Evolutionary conservation across 202 grass and related monocot species (phyloP).

Genomic region (Zizania palustris): DNA sequence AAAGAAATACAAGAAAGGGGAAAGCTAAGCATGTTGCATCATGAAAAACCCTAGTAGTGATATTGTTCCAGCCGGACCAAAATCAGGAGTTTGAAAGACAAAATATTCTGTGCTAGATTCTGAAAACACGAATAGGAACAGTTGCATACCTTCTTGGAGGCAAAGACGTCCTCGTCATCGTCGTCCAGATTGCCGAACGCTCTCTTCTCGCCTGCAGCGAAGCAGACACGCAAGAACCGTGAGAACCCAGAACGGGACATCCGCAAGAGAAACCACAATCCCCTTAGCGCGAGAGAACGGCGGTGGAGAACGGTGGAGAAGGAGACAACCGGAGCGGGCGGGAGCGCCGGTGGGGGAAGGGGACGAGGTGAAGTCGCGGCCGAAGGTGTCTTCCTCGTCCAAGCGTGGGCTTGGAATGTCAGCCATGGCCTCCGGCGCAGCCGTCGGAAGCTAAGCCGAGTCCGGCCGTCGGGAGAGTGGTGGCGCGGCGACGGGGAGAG

Average conservation of each 20-base stretch:
- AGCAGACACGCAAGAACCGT: conserved; percentile 10
- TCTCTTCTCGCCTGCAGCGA: conserved; percentile 63
- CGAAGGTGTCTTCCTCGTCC: conserved; percentile 35
- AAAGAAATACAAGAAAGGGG: not conserved
- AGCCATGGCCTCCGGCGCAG: conserved; percentile 8
- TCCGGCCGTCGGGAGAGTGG: not conserved
- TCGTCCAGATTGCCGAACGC: conserved; percentile 77
- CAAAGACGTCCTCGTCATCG: conserved; percentile 83
- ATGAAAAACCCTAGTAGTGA: conserved; percentile 7
- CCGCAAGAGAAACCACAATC: not conserved
- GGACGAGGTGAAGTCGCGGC: conserved; percentile 38
- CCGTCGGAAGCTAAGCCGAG: not conserved
- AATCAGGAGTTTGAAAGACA: not conserved
- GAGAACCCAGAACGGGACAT: not conserved
- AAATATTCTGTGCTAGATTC: not conserved
- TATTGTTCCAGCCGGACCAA: not conserved
- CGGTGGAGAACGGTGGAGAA: not conserved
- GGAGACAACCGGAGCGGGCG: conserved; percentile 21
- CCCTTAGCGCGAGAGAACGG: not conserved
- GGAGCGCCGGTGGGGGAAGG: conserved; percentile 32
- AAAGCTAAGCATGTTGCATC: not conserved
- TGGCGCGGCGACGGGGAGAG: conserved; percentile 20
- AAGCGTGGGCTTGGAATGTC: conserved; percentile 31
- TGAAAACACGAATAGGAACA: not conserved
- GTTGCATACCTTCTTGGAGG: conserved; percentile 65